These are phyloP conservation scores for Cucurbita moschata DNA, from an alignment of 306 rosid species.

Conservation along the genomic window DNA sequence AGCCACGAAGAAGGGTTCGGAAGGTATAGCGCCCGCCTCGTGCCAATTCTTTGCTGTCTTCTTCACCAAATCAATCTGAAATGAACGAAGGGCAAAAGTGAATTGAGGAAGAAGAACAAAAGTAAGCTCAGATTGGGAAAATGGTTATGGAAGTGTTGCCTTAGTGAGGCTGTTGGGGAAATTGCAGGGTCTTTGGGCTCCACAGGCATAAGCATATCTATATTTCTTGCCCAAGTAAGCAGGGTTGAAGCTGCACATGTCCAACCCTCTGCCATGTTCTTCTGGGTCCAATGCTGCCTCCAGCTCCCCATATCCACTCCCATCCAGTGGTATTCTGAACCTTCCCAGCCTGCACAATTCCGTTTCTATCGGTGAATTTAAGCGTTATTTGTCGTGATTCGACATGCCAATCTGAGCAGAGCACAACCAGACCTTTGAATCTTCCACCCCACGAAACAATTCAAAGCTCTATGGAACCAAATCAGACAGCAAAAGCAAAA, in stretches of 20 bases:
- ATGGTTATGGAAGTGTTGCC: constrained; percentile 15
- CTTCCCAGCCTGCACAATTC: constrained; percentile 60
- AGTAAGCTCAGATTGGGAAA: background rate
- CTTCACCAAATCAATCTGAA: constrained; percentile 54
- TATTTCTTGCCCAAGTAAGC: constrained; percentile 51
- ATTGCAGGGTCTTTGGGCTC: constrained; percentile 92
- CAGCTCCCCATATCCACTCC: constrained; percentile 50
- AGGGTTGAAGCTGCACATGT: constrained; percentile 93
- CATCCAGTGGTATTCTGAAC: constrained; percentile 67
- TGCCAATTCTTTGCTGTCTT: constrained; percentile 68
- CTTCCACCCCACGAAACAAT: background rate
- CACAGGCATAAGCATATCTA: constrained; percentile 89
- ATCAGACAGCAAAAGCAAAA: background rate
- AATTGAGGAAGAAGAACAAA: background rate
- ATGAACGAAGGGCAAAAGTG: background rate
- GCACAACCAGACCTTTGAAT: background rate
- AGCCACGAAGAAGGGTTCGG: constrained; percentile 83
- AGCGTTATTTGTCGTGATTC: background rate
- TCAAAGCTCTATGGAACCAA: background rate
- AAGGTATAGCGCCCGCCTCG: constrained; percentile 73
- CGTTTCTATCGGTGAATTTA: background rate
- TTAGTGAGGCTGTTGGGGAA: constrained; percentile 92
- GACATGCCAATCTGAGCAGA: background rate
- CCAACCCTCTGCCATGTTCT: constrained; percentile 88
- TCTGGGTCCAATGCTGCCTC: constrained; percentile 79